Conservation (phyloP, 805 yeast species). For the Saccharomycopsis lassenensis region DNA sequence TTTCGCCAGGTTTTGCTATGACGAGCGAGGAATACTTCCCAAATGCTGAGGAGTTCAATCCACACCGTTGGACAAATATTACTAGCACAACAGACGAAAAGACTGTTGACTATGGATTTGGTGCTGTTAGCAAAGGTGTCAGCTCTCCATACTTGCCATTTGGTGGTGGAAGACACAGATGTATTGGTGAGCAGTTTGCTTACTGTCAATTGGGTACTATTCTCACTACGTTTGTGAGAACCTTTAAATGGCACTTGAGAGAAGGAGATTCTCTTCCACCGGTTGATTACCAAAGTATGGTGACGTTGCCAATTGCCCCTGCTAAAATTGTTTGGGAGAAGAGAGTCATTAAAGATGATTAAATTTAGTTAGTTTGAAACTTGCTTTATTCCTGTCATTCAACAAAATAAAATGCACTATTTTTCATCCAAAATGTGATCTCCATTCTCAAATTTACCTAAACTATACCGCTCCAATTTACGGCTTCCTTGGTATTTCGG, state of each 20-base stretch:
- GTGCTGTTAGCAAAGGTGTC: constrained; percentile 92
- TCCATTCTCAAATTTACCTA: no score
- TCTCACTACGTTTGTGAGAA: constrained; percentile 61
- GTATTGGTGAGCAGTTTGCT: constrained; percentile 98
- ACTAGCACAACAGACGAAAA: constrained; percentile 26
- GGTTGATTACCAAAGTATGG: constrained; percentile 84
- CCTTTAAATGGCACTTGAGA: constrained; percentile 65
- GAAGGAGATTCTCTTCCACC: constrained; percentile 44
- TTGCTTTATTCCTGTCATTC: no score
- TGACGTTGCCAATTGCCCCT: constrained; percentile 76
- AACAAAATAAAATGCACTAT: no score
- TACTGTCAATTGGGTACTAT: constrained; percentile 85
- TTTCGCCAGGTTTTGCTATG: constrained; percentile 88
- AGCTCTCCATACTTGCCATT: constrained; percentile 93
- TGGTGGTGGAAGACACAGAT: constrained; percentile 99
- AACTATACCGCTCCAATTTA: no score
- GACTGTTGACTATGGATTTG: constrained; percentile 89
- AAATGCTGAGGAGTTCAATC: constrained; percentile 58
- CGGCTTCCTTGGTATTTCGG: no score
- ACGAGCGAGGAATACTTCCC: constrained; percentile 72
- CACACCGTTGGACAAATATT: constrained; percentile 72
- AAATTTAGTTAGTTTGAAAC: no score
- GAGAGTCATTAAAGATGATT: constrained; percentile 31
- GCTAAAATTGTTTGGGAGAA: constrained; percentile 63
- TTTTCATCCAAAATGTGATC: no score